These are phyloP conservation scores for Aegilops longissima DNA, from an alignment of 176 grass and related monocot species.

Conservation along the genomic window DNA sequence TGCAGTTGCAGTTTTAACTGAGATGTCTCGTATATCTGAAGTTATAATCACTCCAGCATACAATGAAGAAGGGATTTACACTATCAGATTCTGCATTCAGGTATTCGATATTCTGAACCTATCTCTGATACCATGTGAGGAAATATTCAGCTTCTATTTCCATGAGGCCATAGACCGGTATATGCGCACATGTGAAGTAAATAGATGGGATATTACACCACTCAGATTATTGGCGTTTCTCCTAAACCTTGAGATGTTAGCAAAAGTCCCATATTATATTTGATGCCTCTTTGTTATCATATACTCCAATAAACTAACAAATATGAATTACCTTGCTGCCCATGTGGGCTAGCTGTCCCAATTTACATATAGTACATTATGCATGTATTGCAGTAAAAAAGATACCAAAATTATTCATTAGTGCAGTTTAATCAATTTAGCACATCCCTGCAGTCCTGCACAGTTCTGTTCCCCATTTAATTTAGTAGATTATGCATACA, in stretches of 20 bases:
- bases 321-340: not conserved
- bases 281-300: slow-evolving; percentile 9
- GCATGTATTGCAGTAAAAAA: not conserved
- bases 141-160: not conserved
- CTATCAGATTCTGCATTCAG: slow-evolving; percentile 97
- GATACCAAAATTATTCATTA: slow-evolving; percentile 2
- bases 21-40: slow-evolving; percentile 89
- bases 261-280: not conserved
- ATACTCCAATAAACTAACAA: not conserved
- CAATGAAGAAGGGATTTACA: slow-evolving; percentile 98
- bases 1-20: slow-evolving; percentile 94
- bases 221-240: not conserved
- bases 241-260: too few relatives aligned
- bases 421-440: not conserved
- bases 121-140: not conserved
- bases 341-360: not conserved
- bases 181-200: not conserved
- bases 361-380: slow-evolving; percentile 14
- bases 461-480: not conserved
- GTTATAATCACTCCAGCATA: slow-evolving; percentile 98
- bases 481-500: not conserved
- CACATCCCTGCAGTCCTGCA: not conserved
- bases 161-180: not conserved
- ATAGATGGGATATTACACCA: not conserved
- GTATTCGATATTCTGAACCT: slow-evolving; percentile 38